These are phyloP conservation scores for Colletotrichum chlorophyti DNA, from an alignment of 2,329 filamentous ascomycete species.

Conservation along the genomic window DNA sequence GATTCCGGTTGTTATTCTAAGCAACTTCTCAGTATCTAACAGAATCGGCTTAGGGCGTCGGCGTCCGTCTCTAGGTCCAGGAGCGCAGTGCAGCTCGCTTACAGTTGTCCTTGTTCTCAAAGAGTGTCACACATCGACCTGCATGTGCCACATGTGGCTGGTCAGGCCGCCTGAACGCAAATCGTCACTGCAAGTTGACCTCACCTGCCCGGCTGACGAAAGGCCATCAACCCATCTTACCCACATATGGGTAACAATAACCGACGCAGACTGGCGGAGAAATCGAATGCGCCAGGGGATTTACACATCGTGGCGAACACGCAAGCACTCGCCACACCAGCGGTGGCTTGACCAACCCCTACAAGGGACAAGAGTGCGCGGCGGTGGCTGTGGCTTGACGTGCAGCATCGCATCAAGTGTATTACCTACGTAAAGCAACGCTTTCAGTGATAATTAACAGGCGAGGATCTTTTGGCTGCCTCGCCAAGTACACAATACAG, in stretches of 20 bases:
- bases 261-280: not conserved
- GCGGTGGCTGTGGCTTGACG: slow-evolving; percentile 26
- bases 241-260: no score
- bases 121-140: no score
- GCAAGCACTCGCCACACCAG: slow-evolving; percentile 29
- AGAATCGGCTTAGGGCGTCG: no score
- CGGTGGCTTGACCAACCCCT: slow-evolving; percentile 7
- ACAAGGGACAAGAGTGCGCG: not conserved
- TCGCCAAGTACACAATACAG: slow-evolving; percentile 11
- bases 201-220: no score
- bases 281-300: not conserved
- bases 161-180: no score
- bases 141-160: no score
- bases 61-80: no score
- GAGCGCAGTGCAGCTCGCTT: no score
- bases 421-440: no score
- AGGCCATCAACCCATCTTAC: not conserved
- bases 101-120: no score
- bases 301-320: slow-evolving; percentile 17
- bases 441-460: not conserved
- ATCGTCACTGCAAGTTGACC: not conserved
- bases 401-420: not conserved
- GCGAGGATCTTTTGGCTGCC: slow-evolving; percentile 7
- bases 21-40: no score
- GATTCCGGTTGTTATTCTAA: no score